Evolutionary conservation across 2,329 filamentous ascomycete species (phyloP).

Genomic region (Sporothrix schenckii): DNA sequence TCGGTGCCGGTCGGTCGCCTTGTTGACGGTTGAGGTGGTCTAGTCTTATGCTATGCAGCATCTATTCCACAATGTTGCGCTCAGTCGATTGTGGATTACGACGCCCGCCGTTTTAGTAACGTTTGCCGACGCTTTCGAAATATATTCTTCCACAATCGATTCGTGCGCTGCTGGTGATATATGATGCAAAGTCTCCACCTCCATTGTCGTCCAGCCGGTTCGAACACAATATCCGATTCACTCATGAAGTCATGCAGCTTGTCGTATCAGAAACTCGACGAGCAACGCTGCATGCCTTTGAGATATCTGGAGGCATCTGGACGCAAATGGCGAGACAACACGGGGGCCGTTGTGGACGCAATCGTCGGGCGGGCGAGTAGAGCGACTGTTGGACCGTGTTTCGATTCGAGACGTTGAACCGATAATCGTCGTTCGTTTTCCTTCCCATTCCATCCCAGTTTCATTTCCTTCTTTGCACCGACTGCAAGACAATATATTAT

Average conservation of each 20-base stretch:
- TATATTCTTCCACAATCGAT: too few species aligned
- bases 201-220: too few species aligned
- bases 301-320: neutral
- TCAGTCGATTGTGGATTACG: neutral
- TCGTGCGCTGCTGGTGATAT: neutral
- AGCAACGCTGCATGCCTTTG: neutral
- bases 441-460: constrained; percentile 33
- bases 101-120: neutral
- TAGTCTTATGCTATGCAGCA: neutral
- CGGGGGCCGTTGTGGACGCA: neutral
- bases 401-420: constrained; percentile 12
- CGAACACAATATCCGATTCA: neutral
- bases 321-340: neutral
- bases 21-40: neutral
- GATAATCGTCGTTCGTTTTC: constrained; percentile 8
- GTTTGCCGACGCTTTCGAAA: neutral
- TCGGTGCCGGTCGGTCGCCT: neutral
- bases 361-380: neutral
- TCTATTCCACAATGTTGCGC: neutral
- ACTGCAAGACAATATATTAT: neutral
- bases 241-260: too few species aligned
- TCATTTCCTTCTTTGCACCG: neutral
- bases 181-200: neutral
- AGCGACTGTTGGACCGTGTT: neutral
- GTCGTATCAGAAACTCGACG: neutral